These are phyloP conservation scores for Adansonia grandidieri DNA, from an alignment of 441 rosid genomes.

Conservation along the genomic window DNA sequence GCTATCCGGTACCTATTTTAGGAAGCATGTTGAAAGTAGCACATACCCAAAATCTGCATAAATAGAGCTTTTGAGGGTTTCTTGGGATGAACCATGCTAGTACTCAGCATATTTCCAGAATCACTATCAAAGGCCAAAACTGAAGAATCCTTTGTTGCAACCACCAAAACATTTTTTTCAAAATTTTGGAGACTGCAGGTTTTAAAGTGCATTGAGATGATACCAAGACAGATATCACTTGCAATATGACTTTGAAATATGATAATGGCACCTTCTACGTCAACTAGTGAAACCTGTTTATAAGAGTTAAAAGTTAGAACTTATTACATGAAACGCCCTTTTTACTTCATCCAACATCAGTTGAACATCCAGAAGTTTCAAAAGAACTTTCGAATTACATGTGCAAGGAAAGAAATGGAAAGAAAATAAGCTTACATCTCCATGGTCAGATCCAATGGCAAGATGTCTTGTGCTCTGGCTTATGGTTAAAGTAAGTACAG, in stretches of 20 bases:
- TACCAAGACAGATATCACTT: slow-evolving; percentile 70
- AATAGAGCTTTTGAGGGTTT: slow-evolving; percentile 79
- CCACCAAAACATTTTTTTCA: slow-evolving; percentile 74
- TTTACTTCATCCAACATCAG: neutral
- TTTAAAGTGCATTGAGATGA: slow-evolving; percentile 69
- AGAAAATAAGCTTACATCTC: slow-evolving; percentile 62
- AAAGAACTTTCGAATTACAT: neutral
- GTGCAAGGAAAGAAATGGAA: slow-evolving; percentile 18
- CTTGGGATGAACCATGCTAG: slow-evolving; percentile 69
- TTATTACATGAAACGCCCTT: neutral
- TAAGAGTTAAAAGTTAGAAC: neutral
- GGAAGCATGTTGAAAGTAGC: slow-evolving; percentile 22
- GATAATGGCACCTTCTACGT: slow-evolving; percentile 59
- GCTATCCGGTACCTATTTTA: neutral
- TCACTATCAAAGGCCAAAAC: slow-evolving; percentile 75
- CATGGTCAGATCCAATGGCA: slow-evolving; percentile 82
- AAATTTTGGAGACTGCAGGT: slow-evolving; percentile 75
- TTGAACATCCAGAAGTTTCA: neutral
- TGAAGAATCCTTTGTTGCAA: slow-evolving; percentile 84
- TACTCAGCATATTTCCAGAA: slow-evolving; percentile 67
- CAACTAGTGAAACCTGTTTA: slow-evolving; percentile 70
- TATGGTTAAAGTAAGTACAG: slow-evolving; percentile 59
- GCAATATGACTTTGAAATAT: slow-evolving; percentile 65
- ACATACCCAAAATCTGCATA: slow-evolving; percentile 77
- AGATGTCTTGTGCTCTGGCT: slow-evolving; percentile 60